Evolutionary conservation across 192 early-diverging fungal species (phyloP), one percentile per base, ranked within the genome.

Genomic region (Umbelopsis vinacea): DNA sequence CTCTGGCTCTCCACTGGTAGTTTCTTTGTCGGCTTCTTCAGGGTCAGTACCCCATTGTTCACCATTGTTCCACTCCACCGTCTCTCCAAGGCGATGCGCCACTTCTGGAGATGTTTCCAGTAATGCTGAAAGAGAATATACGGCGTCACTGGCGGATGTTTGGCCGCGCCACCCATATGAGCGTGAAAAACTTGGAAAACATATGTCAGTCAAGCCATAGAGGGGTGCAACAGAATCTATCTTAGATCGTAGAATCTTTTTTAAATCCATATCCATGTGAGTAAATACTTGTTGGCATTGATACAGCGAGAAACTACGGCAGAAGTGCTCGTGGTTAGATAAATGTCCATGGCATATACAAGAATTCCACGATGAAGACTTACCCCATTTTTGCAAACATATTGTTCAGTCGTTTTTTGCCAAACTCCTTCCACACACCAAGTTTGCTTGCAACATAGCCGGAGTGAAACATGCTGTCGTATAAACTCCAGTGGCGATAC

Each of bases 381-480:
- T 85, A 93, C 83, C 97, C 97, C 88, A 97, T 94, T 71, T 95
- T 95, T 55, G 94, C 93, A 60, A 98, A 75, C 70, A 97, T 81
- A 21, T 95, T 90, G 19, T 87, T 85, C n/a, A 98, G 79, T 35
- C 90, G 82, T 74, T 89, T 84, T 60, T 93, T 83, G 3, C 97
- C 97, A 23, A 82, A 85, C 69, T 92, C 92, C 23, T 90, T 90
- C 97, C 97, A 98, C 4, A 96, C 89, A 10, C 92, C 96, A 46
- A 98, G 79, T 69, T 90, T 92, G 23, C 91, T 89, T 5, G 91
- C 93, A 8, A 98, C 94, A 70, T 94, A 97, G 11, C 87, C 86
- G 52, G 94, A 96, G 78, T 91, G 91, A 67, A 88, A 92, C 94
- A 98, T 90, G 57, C 91, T 89, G 45, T 92, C 93, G 70, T 91